Conservation (phyloP, 495 filamentous ascomycete genomes). For the Aspergillus biplanus region DNA sequence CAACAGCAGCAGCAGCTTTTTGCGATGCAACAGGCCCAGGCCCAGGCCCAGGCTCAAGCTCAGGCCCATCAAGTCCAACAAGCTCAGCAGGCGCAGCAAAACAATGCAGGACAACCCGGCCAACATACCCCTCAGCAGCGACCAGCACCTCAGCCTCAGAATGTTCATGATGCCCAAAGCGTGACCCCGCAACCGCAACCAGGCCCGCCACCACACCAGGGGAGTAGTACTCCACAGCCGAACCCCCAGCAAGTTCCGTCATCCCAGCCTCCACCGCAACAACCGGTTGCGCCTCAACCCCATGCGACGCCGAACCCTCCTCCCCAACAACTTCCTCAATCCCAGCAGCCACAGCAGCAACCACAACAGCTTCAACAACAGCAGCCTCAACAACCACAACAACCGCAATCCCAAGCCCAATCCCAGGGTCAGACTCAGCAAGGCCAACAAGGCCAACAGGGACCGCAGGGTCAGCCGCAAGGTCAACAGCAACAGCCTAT, state of each 20-base stretch:
- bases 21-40: conserved; percentile 44
- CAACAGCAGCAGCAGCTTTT: conserved; percentile 55
- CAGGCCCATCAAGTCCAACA: conserved; percentile 42
- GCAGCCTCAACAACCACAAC: conserved; percentile 31
- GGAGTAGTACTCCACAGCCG: conserved; percentile 55
- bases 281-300: conserved; percentile 46
- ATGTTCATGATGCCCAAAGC: conserved; percentile 49
- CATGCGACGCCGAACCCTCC: conserved; percentile 52
- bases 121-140: conserved; percentile 53
- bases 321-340: conserved; percentile 35
- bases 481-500: conserved; percentile 45
- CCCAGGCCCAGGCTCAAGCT: conserved; percentile 38
- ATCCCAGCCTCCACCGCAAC: conserved; percentile 45
- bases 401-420: conserved; percentile 33
- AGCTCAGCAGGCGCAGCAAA: conserved; percentile 47
- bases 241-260: conserved; percentile 49
- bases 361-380: conserved; percentile 41
- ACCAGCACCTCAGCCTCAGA: conserved; percentile 48
- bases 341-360: conserved; percentile 42
- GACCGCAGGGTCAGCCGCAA: conserved; percentile 47
- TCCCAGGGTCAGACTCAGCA: conserved; percentile 22
- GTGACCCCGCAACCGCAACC: conserved; percentile 61
- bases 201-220: conserved; percentile 41
- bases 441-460: conserved; percentile 41
- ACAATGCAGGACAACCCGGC: conserved; percentile 43